A percentile compares a stretch with the other conserved stretches of the same genome.
Conservation (phyloP, 805 yeast genomes). For the Nakazawaea holstii region DNA sequence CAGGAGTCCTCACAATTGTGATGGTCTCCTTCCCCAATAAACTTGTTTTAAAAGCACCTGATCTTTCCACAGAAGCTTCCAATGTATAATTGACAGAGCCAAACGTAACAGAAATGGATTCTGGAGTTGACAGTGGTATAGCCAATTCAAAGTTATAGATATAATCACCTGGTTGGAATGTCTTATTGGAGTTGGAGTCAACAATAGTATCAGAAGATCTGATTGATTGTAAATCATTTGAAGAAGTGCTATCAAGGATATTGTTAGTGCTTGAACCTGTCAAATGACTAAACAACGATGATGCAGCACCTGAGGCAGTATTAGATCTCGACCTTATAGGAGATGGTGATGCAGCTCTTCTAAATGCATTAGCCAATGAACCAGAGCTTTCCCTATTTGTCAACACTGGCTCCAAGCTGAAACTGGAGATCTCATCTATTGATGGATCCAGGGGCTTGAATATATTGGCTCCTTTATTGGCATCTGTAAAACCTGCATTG, state of each 20-base stretch:
- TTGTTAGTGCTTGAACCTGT: constrained; percentile 2
- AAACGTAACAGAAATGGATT: constrained; percentile 69
- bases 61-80: constrained; percentile 65
- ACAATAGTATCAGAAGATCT: constrained; percentile 17
- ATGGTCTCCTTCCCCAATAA: constrained; percentile 60
- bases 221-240: constrained; percentile 16
- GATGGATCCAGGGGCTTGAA: constrained; percentile 26
- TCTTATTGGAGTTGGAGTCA: constrained; percentile 18
- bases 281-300: constrained; percentile 8
- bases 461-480: constrained; percentile 38
- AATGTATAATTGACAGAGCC: constrained; percentile 73
- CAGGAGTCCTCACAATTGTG: constrained; percentile 66
- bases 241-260: constrained; percentile 7
- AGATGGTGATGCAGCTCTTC: constrained; percentile 21
- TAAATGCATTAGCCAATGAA: constrained; percentile 23
- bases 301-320: constrained; percentile 8
- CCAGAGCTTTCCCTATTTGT: constrained; percentile 16
- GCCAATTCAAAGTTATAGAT: constrained; percentile 89
- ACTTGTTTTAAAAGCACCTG: constrained; percentile 83
- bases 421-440: constrained; percentile 27
- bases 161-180: constrained; percentile 84
- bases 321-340: constrained; percentile 10
- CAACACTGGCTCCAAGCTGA: constrained; percentile 27
- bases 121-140: constrained; percentile 78
- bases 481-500: constrained; percentile 20